Evolutionary conservation across 495 filamentous ascomycete genomes (phyloP).

Genomic region (Xylaria longipes): DNA sequence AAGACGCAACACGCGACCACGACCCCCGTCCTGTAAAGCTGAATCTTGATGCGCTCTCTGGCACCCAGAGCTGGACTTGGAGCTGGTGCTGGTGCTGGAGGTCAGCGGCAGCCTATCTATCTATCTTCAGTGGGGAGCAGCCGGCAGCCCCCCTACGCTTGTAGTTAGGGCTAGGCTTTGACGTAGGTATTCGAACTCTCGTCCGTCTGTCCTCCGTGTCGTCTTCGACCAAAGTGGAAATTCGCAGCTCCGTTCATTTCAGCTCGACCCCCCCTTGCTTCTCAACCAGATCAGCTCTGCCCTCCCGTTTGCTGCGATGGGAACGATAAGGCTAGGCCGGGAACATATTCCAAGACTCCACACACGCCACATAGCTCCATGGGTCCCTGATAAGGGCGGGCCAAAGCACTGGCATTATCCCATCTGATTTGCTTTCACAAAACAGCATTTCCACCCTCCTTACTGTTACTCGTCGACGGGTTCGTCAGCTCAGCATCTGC

Average conservation of each 20-base stretch:
- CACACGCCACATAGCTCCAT: background rate
- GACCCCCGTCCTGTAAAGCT: background rate
- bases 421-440: conserved; percentile 8
- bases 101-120: background rate
- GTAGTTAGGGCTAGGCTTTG: background rate
- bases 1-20: conserved; percentile 13
- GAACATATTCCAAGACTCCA: conserved; percentile 13
- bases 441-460: conserved; percentile 6
- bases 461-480: conserved; percentile 16
- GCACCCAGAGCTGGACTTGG: background rate
- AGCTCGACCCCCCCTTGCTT: conserved; percentile 4
- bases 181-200: background rate
- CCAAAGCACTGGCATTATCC: background rate
- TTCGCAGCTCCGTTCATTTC: conserved; percentile 6
- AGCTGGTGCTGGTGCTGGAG: background rate
- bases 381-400: conserved; percentile 21
- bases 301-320: background rate
- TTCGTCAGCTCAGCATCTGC: background rate
- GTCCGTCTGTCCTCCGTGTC: background rate
- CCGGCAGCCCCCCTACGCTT: background rate
- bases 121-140: background rate
- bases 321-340: conserved; percentile 23
- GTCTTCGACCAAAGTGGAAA: background rate
- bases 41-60: background rate
- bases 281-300: conserved; percentile 1